Evolutionary conservation across 371 early-diverging fungal genomes (phyloP).

Genomic region (Mortierella sp.): DNA sequence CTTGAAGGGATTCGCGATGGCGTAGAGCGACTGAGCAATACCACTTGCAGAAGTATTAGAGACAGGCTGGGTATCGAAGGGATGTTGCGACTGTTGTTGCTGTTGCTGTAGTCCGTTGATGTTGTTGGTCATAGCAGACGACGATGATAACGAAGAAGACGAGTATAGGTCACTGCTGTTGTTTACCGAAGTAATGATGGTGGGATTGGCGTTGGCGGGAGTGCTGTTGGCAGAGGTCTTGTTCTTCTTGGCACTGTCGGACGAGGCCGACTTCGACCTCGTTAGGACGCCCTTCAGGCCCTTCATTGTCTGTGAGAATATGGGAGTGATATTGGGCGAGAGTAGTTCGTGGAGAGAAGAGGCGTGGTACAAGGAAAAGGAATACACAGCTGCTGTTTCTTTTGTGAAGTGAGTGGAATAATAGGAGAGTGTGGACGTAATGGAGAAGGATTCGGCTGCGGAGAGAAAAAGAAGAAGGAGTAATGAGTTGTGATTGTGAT

Average conservation of each 20-base stretch:
- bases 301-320: constrained; percentile 31
- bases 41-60: neutral
- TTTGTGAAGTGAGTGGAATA: no score
- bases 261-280: constrained; percentile 53
- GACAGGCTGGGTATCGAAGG: neutral
- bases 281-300: constrained; percentile 51
- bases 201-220: constrained; percentile 5
- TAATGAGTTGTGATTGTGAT: no score
- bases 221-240: constrained; percentile 10
- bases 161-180: neutral
- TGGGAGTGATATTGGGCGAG: neutral
- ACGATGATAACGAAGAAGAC: neutral
- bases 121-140: neutral
- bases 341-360: neutral
- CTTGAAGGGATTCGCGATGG: constrained; percentile 10
- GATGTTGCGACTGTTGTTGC: constrained; percentile 12
- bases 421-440: no score
- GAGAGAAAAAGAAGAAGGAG: no score
- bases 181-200: neutral
- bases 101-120: constrained; percentile 8
- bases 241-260: constrained; percentile 26
- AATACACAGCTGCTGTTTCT: no score
- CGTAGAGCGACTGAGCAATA: constrained; percentile 6
- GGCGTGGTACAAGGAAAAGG: neutral
- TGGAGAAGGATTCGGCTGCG: no score